phyloP scores from a whole-genome alignment of 1,284 basidiomycete species.

The Ustilago shanxiensis region DNA sequence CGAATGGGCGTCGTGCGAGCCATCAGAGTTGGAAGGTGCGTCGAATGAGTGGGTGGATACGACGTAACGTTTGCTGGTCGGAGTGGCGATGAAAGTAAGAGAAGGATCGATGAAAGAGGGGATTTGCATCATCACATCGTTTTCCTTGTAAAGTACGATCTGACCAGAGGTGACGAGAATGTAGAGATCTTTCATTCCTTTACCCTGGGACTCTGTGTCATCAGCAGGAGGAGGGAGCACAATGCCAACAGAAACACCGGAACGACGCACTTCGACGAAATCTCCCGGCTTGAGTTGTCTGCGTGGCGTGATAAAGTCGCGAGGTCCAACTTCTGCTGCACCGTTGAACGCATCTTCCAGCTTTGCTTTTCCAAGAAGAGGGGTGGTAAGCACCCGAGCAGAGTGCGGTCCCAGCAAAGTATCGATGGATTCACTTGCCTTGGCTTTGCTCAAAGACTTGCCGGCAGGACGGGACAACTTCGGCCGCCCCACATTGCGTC shows the following conservation, averaged over 20 bases:
- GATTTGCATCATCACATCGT: slow-evolving; percentile 54
- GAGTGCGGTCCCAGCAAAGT: slow-evolving; percentile 28
- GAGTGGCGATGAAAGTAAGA: slow-evolving; percentile 13
- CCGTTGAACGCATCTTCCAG: background rate
- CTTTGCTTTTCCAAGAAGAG: background rate
- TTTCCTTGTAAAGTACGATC: slow-evolving; percentile 31
- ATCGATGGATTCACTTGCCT: slow-evolving; percentile 10
- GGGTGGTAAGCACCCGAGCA: slow-evolving; percentile 13
- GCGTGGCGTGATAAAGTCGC: slow-evolving; percentile 33
- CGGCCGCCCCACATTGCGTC: slow-evolving; percentile 29
- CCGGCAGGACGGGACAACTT: slow-evolving; percentile 30
- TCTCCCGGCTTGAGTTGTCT: slow-evolving; percentile 38
- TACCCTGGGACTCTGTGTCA: background rate
- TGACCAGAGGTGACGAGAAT: slow-evolving; percentile 36
- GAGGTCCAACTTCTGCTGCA: background rate
- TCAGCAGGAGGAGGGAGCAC: slow-evolving; percentile 28
- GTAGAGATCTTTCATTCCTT: slow-evolving; percentile 29
- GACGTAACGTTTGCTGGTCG: slow-evolving; percentile 18
- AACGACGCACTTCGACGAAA: slow-evolving; percentile 46
- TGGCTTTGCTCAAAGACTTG: slow-evolving; percentile 10
- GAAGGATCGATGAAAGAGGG: slow-evolving; percentile 28
- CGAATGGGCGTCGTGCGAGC: slow-evolving; percentile 22
- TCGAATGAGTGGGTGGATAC: slow-evolving; percentile 27
- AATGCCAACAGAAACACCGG: slow-evolving; percentile 12
- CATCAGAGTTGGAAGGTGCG: slow-evolving; percentile 15